phyloP scores from a whole-genome alignment of 2,329 filamentous ascomycete genomes.

The Botryotinia convoluta region DNA sequence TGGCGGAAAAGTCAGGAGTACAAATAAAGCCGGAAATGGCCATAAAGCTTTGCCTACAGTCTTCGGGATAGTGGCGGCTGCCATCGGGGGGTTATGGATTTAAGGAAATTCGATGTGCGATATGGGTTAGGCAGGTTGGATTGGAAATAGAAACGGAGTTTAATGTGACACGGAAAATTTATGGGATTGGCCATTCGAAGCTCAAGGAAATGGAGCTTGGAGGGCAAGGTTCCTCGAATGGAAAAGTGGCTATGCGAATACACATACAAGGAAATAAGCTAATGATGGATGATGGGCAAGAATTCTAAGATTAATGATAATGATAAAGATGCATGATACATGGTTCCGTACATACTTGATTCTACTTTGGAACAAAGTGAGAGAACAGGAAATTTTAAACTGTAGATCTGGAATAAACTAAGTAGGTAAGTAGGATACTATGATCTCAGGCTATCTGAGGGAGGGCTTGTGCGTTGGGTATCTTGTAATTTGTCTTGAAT shows the following conservation, averaged over 20 bases:
- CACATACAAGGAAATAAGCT: neutral
- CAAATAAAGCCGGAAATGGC: constrained; percentile 26
- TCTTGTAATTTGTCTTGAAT: neutral
- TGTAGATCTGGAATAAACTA: neutral
- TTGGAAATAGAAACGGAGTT: neutral
- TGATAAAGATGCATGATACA: neutral
- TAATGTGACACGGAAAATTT: neutral
- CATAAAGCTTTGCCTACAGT: constrained; percentile 18
- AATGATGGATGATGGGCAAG: neutral
- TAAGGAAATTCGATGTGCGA: neutral
- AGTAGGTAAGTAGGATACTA: neutral
- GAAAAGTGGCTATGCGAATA: neutral
- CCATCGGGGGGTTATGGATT: neutral
- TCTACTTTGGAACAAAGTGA: neutral
- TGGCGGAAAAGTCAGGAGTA: constrained; percentile 28
- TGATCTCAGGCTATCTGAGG: neutral
- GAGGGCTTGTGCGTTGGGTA: neutral
- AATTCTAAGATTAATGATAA: neutral
- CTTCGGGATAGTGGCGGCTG: neutral
- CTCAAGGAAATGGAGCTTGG: neutral
- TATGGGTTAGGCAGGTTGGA: neutral
- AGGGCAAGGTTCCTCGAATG: neutral
- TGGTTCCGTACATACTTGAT: neutral
- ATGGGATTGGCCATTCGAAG: neutral
- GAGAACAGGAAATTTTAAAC: neutral